Percentiles rank a stretch among this genome's conserved stretches.
phyloP scores from a whole-genome alignment of 108 stramenopile species.

The Stephanodiscus minutulus region DNA sequence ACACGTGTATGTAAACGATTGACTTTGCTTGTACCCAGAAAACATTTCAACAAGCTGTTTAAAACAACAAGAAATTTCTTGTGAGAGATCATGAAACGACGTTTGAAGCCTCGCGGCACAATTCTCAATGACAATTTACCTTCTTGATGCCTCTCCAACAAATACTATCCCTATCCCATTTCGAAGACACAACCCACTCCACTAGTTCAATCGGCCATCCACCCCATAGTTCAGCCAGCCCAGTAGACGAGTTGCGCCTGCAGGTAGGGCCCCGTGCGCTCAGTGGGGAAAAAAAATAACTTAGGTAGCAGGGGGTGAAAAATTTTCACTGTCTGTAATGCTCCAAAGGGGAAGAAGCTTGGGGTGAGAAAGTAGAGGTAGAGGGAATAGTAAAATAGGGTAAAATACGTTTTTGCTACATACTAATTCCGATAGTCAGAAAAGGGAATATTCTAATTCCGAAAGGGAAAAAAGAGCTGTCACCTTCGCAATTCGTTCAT shows the following conservation, averaged over 20 bases:
- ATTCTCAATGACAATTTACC: conserved; percentile 2
- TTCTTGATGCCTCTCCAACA: conserved; percentile 53
- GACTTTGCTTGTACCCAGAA: conserved; percentile 84
- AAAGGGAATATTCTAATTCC: too few species aligned
- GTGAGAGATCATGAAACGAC: background rate
- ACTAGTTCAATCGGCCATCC: too few species aligned
- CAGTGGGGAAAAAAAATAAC: too few species aligned
- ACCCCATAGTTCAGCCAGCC: too few species aligned
- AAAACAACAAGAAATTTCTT: background rate
- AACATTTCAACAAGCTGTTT: conserved; percentile 77
- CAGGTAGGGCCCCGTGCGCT: too few species aligned
- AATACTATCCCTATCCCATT: conserved; percentile 81
- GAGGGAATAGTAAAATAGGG: too few species aligned
- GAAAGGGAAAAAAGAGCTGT: too few species aligned
- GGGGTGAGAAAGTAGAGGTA: background rate
- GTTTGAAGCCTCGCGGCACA: background rate
- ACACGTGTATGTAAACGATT: conserved; percentile 55
- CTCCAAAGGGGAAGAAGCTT: too few species aligned
- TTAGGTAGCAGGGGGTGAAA: conserved; percentile 74
- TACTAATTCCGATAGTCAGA: too few species aligned
- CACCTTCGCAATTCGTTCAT: too few species aligned
- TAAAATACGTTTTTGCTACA: too few species aligned
- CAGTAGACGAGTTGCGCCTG: too few species aligned
- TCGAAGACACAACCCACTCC: conserved; percentile 85
- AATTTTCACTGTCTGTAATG: conserved; percentile 33